Evolutionary conservation across 2,329 filamentous ascomycete species (phyloP).

Genomic region (Paraphoma sp.): DNA sequence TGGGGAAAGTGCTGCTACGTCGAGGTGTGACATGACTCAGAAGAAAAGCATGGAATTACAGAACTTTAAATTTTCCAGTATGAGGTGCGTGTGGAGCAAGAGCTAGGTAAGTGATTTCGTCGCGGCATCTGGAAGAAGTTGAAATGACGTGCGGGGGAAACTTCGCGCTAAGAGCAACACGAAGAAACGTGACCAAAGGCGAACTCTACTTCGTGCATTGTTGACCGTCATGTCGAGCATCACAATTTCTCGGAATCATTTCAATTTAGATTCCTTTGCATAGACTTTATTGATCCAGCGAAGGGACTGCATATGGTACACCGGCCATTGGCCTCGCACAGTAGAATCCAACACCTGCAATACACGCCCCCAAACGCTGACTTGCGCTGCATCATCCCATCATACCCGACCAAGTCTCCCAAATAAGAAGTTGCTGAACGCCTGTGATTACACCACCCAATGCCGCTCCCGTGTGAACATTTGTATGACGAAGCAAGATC

Average conservation of each 20-base stretch:
- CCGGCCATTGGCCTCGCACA: conserved; percentile 16
- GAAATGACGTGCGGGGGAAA: conserved; percentile 13
- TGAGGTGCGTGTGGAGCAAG: too few relatives aligned
- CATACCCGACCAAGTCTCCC: conserved; percentile 12
- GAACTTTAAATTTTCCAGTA: too few relatives aligned
- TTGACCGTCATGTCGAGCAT: neutral
- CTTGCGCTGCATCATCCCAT: conserved; percentile 22
- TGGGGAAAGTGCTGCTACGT: neutral
- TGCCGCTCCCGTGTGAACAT: conserved; percentile 30
- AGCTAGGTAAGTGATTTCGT: neutral
- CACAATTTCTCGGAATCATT: neutral
- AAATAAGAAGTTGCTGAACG: conserved; percentile 23
- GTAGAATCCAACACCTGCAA: conserved; percentile 17
- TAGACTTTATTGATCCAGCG: conserved; percentile 14
- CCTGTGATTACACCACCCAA: conserved; percentile 36
- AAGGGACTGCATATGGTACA: conserved; percentile 30
- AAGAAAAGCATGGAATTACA: neutral
- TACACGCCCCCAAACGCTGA: conserved; percentile 12
- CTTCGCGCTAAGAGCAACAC: conserved; percentile 26
- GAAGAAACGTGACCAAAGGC: conserved; percentile 29
- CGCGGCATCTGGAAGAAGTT: neutral
- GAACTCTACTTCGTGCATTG: too few relatives aligned
- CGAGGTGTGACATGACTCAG: conserved; percentile 6
- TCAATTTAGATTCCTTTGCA: neutral
- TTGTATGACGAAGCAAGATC: conserved; percentile 24